Percentiles rank a stretch among this genome's conserved stretches.
These are phyloP conservation scores for Oemleria cerasiformis DNA, from an alignment of 306 rosid genomes.

Conservation along the genomic window DNA sequence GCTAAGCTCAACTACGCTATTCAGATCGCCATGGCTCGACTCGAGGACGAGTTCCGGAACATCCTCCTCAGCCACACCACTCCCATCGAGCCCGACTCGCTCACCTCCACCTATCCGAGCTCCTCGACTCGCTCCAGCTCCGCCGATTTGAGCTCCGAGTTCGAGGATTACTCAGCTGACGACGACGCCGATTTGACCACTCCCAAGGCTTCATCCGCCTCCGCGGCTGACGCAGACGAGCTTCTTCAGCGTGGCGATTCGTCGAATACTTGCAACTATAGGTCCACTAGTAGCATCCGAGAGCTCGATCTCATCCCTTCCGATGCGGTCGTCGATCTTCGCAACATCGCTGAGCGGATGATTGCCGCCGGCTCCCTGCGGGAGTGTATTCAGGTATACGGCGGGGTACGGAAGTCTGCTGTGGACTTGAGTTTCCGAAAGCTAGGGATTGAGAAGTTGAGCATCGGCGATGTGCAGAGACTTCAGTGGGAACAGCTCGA, in stretches of 20 bases:
- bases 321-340: conserved; percentile 68
- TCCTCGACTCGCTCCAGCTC: conserved; percentile 32
- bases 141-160: conserved; percentile 6
- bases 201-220: conserved; percentile 19
- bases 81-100: conserved; percentile 62
- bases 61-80: conserved; percentile 66
- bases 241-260: conserved; percentile 46
- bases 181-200: background rate
- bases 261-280: conserved; percentile 40
- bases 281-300: conserved; percentile 74
- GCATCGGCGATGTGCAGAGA: conserved; percentile 95
- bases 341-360: conserved; percentile 89
- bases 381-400: conserved; percentile 93
- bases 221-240: conserved; percentile 13
- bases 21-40: conserved; percentile 98
- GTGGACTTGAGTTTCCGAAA: conserved; percentile 71
- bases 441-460: conserved; percentile 75
- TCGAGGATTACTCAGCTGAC: background rate
- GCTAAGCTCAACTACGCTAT: conserved; percentile 58
- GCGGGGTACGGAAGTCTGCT: conserved; percentile 74
- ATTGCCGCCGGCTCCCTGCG: conserved; percentile 76
- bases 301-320: conserved; percentile 93
- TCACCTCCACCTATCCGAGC: conserved; percentile 39
- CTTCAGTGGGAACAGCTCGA: conserved; percentile 86
- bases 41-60: conserved; percentile 94